phyloP scores from a whole-genome alignment of 176 grass and related monocot species.

The Miscanthus lutarioriparius region DNA sequence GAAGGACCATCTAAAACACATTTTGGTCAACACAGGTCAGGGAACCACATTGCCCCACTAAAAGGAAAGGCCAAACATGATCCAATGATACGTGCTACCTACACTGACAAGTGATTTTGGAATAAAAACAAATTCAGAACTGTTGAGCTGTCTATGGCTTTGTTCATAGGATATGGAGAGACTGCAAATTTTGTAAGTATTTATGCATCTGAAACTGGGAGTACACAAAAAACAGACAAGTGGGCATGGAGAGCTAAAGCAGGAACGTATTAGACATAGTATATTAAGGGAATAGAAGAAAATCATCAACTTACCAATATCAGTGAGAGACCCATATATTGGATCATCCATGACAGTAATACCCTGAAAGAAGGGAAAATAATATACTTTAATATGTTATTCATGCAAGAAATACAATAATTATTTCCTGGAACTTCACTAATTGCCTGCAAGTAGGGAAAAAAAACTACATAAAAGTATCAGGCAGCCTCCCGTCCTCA shows the following conservation, averaged over 20 bases:
- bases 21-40: background rate
- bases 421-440: slow-evolving; percentile 10
- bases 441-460: background rate
- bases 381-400: slow-evolving; percentile 29
- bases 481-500: slow-evolving; percentile 5
- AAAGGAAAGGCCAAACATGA: slow-evolving; percentile 13
- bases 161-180: background rate
- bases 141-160: background rate
- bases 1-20: background rate
- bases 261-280: background rate
- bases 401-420: slow-evolving; percentile 8
- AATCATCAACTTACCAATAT: slow-evolving; percentile 58
- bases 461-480: slow-evolving; percentile 4
- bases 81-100: background rate
- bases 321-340: slow-evolving; percentile 74
- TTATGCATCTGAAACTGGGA: slow-evolving; percentile 10
- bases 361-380: slow-evolving; percentile 46
- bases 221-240: slow-evolving; percentile 1
- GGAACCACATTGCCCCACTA: background rate
- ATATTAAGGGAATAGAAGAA: background rate
- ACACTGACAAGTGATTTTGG: slow-evolving; percentile 7
- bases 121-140: background rate
- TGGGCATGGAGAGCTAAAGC: slow-evolving; percentile 9
- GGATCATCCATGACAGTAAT: slow-evolving; percentile 63
- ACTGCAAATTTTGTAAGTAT: background rate